Base-by-base conservation (phyloP, 148 eudicot genomes). In the Silene conica region DNA sequence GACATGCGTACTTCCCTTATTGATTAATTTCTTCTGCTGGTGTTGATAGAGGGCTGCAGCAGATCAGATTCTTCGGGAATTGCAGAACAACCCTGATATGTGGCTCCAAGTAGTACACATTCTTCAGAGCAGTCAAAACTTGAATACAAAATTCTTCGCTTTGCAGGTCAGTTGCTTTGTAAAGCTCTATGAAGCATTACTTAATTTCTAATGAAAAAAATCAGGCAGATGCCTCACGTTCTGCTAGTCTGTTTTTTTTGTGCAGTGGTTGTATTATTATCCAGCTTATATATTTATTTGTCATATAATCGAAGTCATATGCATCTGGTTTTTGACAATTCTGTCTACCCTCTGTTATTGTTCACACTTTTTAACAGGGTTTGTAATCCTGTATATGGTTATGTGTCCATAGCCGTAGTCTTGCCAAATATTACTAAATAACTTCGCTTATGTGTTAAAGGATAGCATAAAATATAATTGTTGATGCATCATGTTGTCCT, bases 31-130 rank as follows among this genome's bases (percentile, higher is more conserved):
- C 12, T n/a, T 50, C 28, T 67, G 22, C 34, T 14, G 28, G 57
- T 75, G 71, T 64, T 74, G 59, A 64, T 89, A 95, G 98, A 95
- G 98, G 86, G 77, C 93, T 60, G 93, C 97, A 21, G 98, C 98
- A 6, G 97, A 95, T 68, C 93, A 85, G 81, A 92, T 95, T 67
- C 81, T 95, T 80, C 91, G 97, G 73, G 97, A 92, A 23, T 80
- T 95, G 86, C 98, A 95, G 83, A 89, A 80, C 75, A 92, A 92
- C 82, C 89, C 96, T 48, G 96, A 95, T 76, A 95, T 87, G 96
- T 95, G 98, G 98, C 97, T 95, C 79, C 98, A 95, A 89, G 98
- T 95, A 64, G 97, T 95, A 69, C 98, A 92, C 89, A 90, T 95
- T 79, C 87, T 95, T 76, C 95, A 96, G 69, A 92, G 74, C 63